Conservation (phyloP, 1,284 basidiomycete genomes). For the Quambalaria eucalypti region DNA sequence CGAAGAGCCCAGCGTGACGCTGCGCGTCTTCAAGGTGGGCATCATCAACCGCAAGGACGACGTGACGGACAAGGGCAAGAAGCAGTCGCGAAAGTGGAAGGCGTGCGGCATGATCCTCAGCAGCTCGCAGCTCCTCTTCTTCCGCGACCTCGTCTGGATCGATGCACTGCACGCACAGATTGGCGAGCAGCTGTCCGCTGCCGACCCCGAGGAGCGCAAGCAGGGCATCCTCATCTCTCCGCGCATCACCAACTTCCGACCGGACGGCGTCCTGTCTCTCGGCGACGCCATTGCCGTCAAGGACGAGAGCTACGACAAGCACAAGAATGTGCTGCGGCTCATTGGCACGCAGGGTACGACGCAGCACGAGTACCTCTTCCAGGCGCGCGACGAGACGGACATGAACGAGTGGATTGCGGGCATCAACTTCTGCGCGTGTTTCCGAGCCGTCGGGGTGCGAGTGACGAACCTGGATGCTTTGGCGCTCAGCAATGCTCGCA, state of each 20-base stretch:
- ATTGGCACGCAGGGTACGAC: slow-evolving; percentile 52
- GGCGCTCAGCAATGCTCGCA: slow-evolving; percentile 17
- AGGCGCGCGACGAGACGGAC: slow-evolving; percentile 63
- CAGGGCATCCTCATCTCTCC: slow-evolving; percentile 50
- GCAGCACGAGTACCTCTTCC: slow-evolving; percentile 72
- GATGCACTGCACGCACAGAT: slow-evolving; percentile 54
- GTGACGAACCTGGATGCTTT: slow-evolving; percentile 57
- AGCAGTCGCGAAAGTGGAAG: slow-evolving; percentile 77
- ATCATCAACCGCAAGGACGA: slow-evolving; percentile 69
- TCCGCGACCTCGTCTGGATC: slow-evolving; percentile 71
- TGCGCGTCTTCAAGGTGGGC: slow-evolving; percentile 76
- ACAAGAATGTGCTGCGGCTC: slow-evolving; percentile 68
- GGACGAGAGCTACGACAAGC: slow-evolving; percentile 49
- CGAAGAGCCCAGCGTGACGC: slow-evolving; percentile 47
- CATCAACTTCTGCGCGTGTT: slow-evolving; percentile 89
- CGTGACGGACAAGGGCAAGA: slow-evolving; percentile 64
- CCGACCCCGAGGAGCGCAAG: slow-evolving; percentile 6
- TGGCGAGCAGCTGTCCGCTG: slow-evolving; percentile 36
- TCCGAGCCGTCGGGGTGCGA: slow-evolving; percentile 73
- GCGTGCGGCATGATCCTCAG: slow-evolving; percentile 77
- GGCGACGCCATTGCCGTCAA: slow-evolving; percentile 34
- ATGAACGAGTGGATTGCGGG: slow-evolving; percentile 84
- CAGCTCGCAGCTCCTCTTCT: slow-evolving; percentile 80
- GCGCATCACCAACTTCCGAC: slow-evolving; percentile 60
- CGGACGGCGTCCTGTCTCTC: slow-evolving; percentile 77